Percentiles rank a stretch among this genome's conserved stretches.
phyloP scores from a whole-genome alignment of 805 yeast species.

The Ogataea wickerhamii region DNA sequence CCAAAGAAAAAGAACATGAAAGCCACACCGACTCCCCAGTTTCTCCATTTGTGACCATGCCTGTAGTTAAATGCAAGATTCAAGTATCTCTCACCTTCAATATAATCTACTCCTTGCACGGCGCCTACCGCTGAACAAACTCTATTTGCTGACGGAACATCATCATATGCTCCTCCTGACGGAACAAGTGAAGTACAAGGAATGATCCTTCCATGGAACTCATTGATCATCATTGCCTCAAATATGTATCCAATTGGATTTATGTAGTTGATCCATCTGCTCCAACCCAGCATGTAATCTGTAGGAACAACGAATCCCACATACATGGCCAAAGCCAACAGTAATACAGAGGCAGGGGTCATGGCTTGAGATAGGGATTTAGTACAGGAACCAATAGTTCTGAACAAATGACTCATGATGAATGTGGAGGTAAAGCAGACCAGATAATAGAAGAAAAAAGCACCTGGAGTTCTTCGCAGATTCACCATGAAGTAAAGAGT shows the following conservation, averaged over 20 bases:
- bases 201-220: constrained; percentile 39
- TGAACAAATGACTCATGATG: constrained; percentile 52
- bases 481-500: constrained; percentile 51
- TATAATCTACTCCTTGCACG: constrained; percentile 30
- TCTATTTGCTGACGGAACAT: constrained; percentile 35
- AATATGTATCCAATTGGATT: constrained; percentile 57
- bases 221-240: constrained; percentile 54
- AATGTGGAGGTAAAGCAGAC: constrained; percentile 42
- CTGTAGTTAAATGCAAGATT: constrained; percentile 43
- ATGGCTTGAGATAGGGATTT: constrained; percentile 49
- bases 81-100: constrained; percentile 50
- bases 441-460: constrained; percentile 50
- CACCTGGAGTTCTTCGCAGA: constrained; percentile 49
- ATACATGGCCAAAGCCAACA: constrained; percentile 46
- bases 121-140: constrained; percentile 54
- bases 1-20: constrained; percentile 32
- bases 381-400: constrained; percentile 49
- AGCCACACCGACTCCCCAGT: constrained; percentile 51
- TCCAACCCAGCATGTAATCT: constrained; percentile 58
- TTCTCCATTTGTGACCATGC: constrained; percentile 69
- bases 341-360: constrained; percentile 53
- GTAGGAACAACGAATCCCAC: constrained; percentile 60
- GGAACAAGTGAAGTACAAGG: constrained; percentile 28
- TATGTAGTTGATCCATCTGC: constrained; percentile 60
- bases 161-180: constrained; percentile 38